A percentile compares a stretch with the other conserved stretches of the same genome.
These are phyloP conservation scores for Telfairia occidentalis DNA, from an alignment of 331 rosid genomes.

Conservation along the genomic window DNA sequence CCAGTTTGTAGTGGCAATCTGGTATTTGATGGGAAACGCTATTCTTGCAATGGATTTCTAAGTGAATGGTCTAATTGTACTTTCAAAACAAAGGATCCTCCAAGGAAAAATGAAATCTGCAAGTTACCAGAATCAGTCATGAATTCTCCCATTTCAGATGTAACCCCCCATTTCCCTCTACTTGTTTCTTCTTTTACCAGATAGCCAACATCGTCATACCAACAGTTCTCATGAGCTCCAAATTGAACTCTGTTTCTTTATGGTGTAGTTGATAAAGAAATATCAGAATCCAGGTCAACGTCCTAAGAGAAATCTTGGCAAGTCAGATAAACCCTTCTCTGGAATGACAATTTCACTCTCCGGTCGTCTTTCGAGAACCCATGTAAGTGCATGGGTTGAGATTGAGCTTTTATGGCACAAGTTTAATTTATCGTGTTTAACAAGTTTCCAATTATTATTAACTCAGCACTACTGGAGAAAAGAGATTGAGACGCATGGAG, in stretches of 20 bases:
- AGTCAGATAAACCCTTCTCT: conserved; percentile 46
- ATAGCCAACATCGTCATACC: not conserved
- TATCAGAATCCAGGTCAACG: conserved; percentile 42
- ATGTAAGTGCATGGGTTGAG: conserved; percentile 23
- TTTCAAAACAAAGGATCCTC: conserved; percentile 55
- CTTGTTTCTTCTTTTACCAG: not conserved
- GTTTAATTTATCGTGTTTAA: not conserved
- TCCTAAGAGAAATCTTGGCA: conserved; percentile 34
- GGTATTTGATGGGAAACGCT: conserved; percentile 54
- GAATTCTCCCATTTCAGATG: conserved; percentile 42
- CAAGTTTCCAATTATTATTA: not conserved
- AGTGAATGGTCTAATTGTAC: conserved; percentile 80
- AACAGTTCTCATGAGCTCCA: not conserved
- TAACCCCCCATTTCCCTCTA: conserved; percentile 13
- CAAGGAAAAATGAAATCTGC: conserved; percentile 44
- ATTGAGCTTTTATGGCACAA: not conserved
- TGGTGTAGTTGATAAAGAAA: conserved; percentile 51
- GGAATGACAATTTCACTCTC: conserved; percentile 63
- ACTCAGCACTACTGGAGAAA: conserved; percentile 61
- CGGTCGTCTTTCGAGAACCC: conserved; percentile 68
- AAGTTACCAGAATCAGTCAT: conserved; percentile 56
- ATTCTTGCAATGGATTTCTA: conserved; percentile 47
- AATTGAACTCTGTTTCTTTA: not conserved
- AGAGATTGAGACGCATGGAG: conserved; percentile 65
- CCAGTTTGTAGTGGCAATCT: conserved; percentile 54